Percentiles rank a stretch among this genome's conserved stretches.
phyloP scores from a whole-genome alignment of 164 flowering plant genomes.

The Cinnamomum chago region DNA sequence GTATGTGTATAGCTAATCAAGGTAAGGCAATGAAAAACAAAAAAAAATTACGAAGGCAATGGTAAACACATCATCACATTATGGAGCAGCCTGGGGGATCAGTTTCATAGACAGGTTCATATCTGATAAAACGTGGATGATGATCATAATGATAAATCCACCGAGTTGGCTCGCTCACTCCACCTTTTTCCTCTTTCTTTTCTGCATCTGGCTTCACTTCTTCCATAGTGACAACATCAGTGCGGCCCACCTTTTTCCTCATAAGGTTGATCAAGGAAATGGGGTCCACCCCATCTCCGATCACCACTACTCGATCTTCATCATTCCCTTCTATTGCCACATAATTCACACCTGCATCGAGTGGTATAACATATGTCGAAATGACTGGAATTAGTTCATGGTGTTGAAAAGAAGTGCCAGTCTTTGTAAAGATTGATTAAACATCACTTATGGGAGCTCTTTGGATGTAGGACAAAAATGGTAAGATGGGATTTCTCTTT shows the following conservation, averaged over 20 bases:
- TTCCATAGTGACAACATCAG: not conserved
- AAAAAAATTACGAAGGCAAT: too few relatives aligned
- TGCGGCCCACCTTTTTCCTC: constrained; percentile 28
- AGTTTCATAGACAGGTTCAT: too few relatives aligned
- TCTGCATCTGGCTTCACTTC: too few relatives aligned
- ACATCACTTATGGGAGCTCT: not conserved
- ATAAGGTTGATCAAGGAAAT: constrained; percentile 7
- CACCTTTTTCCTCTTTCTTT: too few relatives aligned
- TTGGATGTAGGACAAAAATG: not conserved
- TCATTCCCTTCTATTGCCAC: constrained; percentile 21
- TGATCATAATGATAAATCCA: too few relatives aligned
- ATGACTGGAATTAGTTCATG: not conserved
- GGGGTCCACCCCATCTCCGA: constrained; percentile 31
- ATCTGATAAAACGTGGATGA: too few relatives aligned
- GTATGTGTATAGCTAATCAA: too few relatives aligned
- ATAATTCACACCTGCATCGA: constrained; percentile 16
- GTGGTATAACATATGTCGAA: not conserved
- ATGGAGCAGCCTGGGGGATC: too few relatives aligned
- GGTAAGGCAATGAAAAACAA: too few relatives aligned
- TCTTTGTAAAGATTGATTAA: not conserved
- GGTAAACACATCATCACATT: too few relatives aligned
- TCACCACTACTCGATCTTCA: constrained; percentile 23
- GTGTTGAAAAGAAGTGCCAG: not conserved
- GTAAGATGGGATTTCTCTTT: not conserved
- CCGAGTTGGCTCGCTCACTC: too few relatives aligned